Base-by-base conservation (phyloP, 805 yeast genomes). In the Lachancea cidri region DNA sequence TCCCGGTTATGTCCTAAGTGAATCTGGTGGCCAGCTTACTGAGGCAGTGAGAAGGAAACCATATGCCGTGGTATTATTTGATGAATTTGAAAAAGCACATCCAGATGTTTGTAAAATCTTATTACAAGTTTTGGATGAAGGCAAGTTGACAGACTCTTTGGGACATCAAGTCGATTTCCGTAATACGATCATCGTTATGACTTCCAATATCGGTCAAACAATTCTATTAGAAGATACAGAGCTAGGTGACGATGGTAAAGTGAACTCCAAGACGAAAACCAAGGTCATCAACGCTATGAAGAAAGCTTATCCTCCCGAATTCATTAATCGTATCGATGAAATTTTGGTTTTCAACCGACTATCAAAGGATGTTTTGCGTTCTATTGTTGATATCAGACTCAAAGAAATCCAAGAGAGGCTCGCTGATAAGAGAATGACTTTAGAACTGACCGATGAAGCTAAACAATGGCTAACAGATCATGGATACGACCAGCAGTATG, bases 61-160 rank as follows among this genome's bases (percentile, higher is more conserved):
- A 6, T 91, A 91, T 53, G 75, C 97, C 1, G 96, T 91, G 19
- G 83, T 91, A 2, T 67, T 91, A 43, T 93, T 91, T 61, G 98
- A 91, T 64, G 98, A 91, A 67, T 86, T 91, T 63, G 98, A 91
- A 56, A 91, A 91, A 64, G 98, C 98, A 0, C 98, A 93, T 62
- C 83, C 88, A 2, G 98, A 91, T 64, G 83, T 91, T n/a, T 81
- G 95, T 22, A 93, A 93, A 65, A 72, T 91, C 31, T 69, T 91
- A 36, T 68, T 91, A 45, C 98, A 93, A 64, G 98, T 91, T 0
- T 70, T 91, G 39, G 98, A 91, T 63, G 98, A 91, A 64, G 98
- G 98, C 42, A 79, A 84, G 40, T 72, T 91, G 52, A 91, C 98
- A 0, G 98, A 91, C 60, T 83, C 96, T 2, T 95, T 88, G 56